A percentile compares a stretch with the other conserved stretches of the same genome.
These are phyloP conservation scores for Kalmanozyma brasiliensis DNA, from an alignment of 1,284 basidiomycete species.

Conservation along the genomic window DNA sequence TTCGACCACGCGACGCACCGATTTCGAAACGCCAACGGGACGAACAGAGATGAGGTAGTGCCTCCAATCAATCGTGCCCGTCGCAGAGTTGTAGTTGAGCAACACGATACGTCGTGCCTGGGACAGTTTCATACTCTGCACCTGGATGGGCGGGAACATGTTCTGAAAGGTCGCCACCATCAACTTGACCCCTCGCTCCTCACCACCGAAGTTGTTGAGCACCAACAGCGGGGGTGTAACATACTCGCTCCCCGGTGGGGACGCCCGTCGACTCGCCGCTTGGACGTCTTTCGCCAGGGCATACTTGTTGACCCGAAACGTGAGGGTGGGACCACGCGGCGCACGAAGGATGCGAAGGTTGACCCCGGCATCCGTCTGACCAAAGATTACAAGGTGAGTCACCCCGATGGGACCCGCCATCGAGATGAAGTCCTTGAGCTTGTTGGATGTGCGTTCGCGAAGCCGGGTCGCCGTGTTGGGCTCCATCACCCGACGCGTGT, in stretches of 20 bases:
- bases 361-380: constrained; percentile 73
- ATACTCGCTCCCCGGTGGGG: constrained; percentile 81
- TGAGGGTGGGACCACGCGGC: constrained; percentile 92
- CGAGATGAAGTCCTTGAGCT: constrained; percentile 91
- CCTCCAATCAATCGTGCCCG: constrained; percentile 88
- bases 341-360: constrained; percentile 85
- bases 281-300: constrained; percentile 86
- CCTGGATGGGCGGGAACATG: constrained; percentile 84
- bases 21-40: constrained; percentile 89
- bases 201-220: constrained; percentile 76
- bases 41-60: constrained; percentile 96
- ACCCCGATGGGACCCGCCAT: constrained; percentile 92
- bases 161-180: constrained; percentile 86
- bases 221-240: constrained; percentile 81
- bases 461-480: constrained; percentile 94
- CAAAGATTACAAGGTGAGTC: constrained; percentile 89
- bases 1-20: constrained; percentile 88
- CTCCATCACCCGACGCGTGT: constrained; percentile 95
- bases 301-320: constrained; percentile 91
- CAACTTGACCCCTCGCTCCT: constrained; percentile 75
- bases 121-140: constrained; percentile 71
- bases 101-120: constrained; percentile 83
- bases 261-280: constrained; percentile 76
- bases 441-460: constrained; percentile 86
- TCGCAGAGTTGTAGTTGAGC: constrained; percentile 87